Percentiles rank a stretch among this genome's conserved stretches.
Evolutionary conservation across 352 stramenopile genomes (phyloP).

Genomic region (Albugo candida): DNA sequence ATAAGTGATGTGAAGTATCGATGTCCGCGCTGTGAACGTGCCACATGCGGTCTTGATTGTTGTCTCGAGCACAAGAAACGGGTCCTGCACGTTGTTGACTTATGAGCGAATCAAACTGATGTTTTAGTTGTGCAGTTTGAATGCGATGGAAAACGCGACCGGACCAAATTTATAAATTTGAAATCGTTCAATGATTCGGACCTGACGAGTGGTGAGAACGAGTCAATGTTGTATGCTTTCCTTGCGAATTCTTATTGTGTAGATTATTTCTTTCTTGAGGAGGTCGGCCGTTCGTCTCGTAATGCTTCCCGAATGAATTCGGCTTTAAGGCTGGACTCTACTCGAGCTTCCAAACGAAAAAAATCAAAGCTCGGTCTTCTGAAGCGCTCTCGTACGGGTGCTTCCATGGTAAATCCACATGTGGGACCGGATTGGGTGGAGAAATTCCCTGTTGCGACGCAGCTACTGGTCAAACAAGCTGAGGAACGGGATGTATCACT

Average conservation of each 20-base stretch:
- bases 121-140: constrained; percentile 18
- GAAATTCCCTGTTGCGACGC: constrained; percentile 44
- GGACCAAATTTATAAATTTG: constrained; percentile 52
- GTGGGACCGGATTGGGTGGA: constrained; percentile 45
- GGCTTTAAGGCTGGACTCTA: constrained; percentile 15
- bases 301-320: constrained; percentile 23
- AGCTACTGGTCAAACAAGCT: constrained; percentile 47
- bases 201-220: constrained; percentile 36
- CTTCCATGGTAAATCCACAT: constrained; percentile 27
- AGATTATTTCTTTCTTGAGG: constrained; percentile 67
- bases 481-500: constrained; percentile 42
- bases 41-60: constrained; percentile 64
- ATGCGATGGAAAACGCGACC: constrained; percentile 66
- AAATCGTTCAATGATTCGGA: constrained; percentile 61
- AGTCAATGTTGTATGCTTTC: neutral
- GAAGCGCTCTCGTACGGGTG: neutral
- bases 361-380: constrained; percentile 13
- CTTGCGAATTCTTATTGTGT: neutral
- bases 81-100: constrained; percentile 8
- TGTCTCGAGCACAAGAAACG: constrained; percentile 66
- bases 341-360: constrained; percentile 2
- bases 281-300: constrained; percentile 34
- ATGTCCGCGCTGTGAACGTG: constrained; percentile 62
- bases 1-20: constrained; percentile 56
- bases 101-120: neutral